Conservation (phyloP, 2,329 filamentous ascomycete species). For the Chaetomium olivaceum region DNA sequence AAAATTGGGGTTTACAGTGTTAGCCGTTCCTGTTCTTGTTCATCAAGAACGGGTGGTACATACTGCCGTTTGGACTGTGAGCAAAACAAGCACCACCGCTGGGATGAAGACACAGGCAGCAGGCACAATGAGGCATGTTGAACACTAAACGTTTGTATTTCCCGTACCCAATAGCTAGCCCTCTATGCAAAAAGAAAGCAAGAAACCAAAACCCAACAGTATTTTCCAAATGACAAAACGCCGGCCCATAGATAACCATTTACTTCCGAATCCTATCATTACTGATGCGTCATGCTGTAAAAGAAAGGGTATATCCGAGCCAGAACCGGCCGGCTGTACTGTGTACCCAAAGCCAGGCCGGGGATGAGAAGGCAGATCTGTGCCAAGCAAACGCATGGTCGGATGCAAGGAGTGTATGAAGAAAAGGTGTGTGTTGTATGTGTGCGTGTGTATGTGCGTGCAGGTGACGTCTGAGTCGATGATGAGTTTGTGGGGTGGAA, state of each 20-base stretch:
- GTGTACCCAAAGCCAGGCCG: neutral
- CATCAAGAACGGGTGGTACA: neutral
- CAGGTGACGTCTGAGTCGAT: neutral
- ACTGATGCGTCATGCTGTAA: neutral
- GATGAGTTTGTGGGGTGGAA: neutral
- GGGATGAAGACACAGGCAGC: neutral
- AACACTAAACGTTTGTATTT: neutral
- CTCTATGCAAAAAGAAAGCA: neutral
- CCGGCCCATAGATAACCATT: slow-evolving; percentile 2
- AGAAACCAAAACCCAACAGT: neutral
- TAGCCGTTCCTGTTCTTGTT: neutral
- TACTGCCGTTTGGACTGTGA: neutral
- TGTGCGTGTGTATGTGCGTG: neutral
- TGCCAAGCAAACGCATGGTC: slow-evolving; percentile 2
- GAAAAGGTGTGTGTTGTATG: neutral
- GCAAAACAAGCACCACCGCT: neutral
- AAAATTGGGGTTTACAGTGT: neutral
- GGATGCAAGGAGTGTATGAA: slow-evolving; percentile 2
- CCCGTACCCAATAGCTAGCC: neutral
- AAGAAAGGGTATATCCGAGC: slow-evolving; percentile 17
- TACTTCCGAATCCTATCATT: neutral
- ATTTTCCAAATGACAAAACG: slow-evolving; percentile 6
- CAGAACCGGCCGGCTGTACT: neutral
- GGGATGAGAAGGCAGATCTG: neutral
- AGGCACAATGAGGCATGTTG: neutral